A percentile compares a stretch with the other conserved stretches of the same genome.
These are phyloP conservation scores for Candida koratica DNA, from an alignment of 805 yeast species.

Conservation along the genomic window DNA sequence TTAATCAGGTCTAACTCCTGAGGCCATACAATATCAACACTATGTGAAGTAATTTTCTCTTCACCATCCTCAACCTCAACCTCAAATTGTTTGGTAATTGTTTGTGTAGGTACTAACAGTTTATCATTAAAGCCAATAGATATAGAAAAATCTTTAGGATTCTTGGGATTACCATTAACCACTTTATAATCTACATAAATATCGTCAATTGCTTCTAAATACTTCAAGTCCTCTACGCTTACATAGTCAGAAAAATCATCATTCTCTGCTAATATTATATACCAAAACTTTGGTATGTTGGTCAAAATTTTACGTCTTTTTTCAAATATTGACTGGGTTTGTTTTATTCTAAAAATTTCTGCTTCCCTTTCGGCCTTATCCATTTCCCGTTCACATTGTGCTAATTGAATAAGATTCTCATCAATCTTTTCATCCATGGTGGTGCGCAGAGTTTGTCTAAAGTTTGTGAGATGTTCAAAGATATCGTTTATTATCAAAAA, in stretches of 20 bases:
- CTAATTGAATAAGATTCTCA: constrained; percentile 39
- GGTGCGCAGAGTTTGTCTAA: background rate
- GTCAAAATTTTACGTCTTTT: constrained; percentile 51
- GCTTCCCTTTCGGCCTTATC: constrained; percentile 58
- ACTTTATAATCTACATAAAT: constrained; percentile 54
- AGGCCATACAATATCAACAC: constrained; percentile 69
- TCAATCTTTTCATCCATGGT: constrained; percentile 20
- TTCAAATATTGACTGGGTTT: constrained; percentile 55
- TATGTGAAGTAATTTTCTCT: constrained; percentile 51
- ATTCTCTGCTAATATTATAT: constrained; percentile 75
- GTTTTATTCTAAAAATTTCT: constrained; percentile 48
- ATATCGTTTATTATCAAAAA: background rate
- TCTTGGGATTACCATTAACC: constrained; percentile 22
- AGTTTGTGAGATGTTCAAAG: background rate
- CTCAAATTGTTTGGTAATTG: constrained; percentile 56
- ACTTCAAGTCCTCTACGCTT: constrained; percentile 71
- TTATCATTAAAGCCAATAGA: constrained; percentile 50
- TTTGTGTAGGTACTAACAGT: constrained; percentile 49
- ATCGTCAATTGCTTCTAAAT: constrained; percentile 62
- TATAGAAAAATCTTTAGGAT: constrained; percentile 52
- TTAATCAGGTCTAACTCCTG: constrained; percentile 50
- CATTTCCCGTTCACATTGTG: constrained; percentile 55
- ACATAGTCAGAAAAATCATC: constrained; percentile 82
- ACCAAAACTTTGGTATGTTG: constrained; percentile 79
- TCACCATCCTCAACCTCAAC: constrained; percentile 49